Conservation (phyloP, 257 asterid genomes). For the Fraxinus americana region DNA sequence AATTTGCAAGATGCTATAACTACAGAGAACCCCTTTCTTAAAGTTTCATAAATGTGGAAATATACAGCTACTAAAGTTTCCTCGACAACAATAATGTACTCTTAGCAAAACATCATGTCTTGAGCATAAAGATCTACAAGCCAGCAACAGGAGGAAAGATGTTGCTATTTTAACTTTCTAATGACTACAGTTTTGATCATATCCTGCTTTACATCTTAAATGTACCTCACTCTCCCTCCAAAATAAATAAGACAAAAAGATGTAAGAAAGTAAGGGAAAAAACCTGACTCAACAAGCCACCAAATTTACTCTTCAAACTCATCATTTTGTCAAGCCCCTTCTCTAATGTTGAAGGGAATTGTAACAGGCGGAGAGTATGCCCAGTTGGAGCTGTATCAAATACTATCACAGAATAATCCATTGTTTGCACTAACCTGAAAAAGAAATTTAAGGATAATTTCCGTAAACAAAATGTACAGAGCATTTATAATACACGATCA, state of each 20-base stretch:
- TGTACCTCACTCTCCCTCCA: slow-evolving; percentile 2
- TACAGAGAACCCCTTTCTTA: no score
- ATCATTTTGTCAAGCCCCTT: slow-evolving; percentile 85
- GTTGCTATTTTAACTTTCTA: no score
- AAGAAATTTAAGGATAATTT: slow-evolving; percentile 13
- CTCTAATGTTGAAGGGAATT: slow-evolving; percentile 93
- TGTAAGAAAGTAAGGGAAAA: neutral
- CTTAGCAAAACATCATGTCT: neutral
- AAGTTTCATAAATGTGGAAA: no score
- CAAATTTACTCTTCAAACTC: slow-evolving; percentile 88
- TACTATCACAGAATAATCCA: slow-evolving; percentile 94
- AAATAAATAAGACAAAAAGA: slow-evolving; percentile 1
- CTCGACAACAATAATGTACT: slow-evolving; percentile 1
- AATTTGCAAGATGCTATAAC: neutral
- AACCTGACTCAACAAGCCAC: slow-evolving; percentile 94
- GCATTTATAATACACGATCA: neutral
- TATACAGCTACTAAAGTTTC: neutral
- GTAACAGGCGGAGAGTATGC: slow-evolving; percentile 92
- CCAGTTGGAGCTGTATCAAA: slow-evolving; percentile 99
- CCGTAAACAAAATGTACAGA: neutral
- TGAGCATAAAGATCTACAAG: no score
- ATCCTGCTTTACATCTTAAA: neutral
- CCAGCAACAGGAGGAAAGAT: no score
- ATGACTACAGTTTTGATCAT: no score
- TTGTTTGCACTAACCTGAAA: slow-evolving; percentile 86